Conservation (phyloP, 495 filamentous ascomycete species). For the Xylona heveae region DNA sequence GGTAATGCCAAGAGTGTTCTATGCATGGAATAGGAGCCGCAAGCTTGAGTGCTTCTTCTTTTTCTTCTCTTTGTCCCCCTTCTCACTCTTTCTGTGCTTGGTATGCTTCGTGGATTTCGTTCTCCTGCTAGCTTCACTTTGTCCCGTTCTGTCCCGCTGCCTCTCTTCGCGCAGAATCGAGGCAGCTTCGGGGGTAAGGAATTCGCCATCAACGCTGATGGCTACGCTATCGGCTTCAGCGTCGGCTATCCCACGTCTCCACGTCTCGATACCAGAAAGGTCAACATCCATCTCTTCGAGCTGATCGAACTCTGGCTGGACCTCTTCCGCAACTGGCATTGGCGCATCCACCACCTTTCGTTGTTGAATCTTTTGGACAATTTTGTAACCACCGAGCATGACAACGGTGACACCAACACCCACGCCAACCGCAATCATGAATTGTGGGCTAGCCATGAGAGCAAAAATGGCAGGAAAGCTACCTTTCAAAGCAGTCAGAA, state of each 20-base stretch:
- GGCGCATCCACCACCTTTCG: constrained; percentile 32
- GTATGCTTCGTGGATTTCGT: too few species aligned
- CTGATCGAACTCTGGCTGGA: constrained; percentile 14
- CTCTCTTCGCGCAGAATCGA: constrained; percentile 24
- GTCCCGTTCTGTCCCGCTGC: too few species aligned
- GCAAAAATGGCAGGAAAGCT: constrained; percentile 69
- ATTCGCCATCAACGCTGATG: constrained; percentile 64
- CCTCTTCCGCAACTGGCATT: constrained; percentile 28
- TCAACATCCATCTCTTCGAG: constrained; percentile 28
- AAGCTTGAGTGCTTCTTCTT: too few species aligned
- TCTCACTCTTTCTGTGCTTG: too few species aligned
- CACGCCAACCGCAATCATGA: constrained; percentile 77
- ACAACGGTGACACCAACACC: constrained; percentile 79
- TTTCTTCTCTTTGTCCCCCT: too few species aligned
- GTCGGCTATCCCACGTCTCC: constrained; percentile 72
- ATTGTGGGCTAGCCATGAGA: constrained; percentile 74
- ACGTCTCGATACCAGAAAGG: constrained; percentile 50
- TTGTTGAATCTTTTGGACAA: constrained; percentile 61
- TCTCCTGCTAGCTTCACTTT: too few species aligned
- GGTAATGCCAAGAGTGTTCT: too few species aligned
- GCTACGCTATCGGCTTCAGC: constrained; percentile 31
- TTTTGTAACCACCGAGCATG: constrained; percentile 90
- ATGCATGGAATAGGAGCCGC: too few species aligned
- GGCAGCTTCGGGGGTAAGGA: constrained; percentile 61
- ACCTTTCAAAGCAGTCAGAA: constrained; percentile 49